Conservation (phyloP, 2,329 filamentous ascomycete species). For the Pseudogymnoascus sp. region DNA sequence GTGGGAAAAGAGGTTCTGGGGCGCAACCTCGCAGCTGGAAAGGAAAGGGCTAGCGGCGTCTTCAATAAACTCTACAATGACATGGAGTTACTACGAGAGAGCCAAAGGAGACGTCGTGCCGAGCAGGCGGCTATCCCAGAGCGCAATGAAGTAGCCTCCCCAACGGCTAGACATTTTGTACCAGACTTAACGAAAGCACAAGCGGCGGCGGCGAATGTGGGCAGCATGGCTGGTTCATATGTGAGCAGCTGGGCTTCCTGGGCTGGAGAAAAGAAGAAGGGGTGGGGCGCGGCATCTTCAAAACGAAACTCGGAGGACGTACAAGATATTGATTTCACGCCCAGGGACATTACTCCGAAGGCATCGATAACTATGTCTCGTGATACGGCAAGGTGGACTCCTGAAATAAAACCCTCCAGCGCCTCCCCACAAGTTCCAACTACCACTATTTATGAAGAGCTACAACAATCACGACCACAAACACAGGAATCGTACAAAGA, state of each 20-base stretch:
- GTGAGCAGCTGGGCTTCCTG: constrained; percentile 64
- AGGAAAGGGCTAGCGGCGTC: constrained; percentile 79
- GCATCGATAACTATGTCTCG: not conserved
- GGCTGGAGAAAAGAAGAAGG: constrained; percentile 70
- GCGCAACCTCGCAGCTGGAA: constrained; percentile 81
- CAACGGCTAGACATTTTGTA: constrained; percentile 21
- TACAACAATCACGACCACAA: constrained; percentile 18
- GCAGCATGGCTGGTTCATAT: constrained; percentile 55
- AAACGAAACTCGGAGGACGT: constrained; percentile 4
- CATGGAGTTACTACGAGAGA: constrained; percentile 74
- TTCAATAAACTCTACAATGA: constrained; percentile 88
- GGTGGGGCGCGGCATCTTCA: constrained; percentile 23
- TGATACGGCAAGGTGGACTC: not conserved
- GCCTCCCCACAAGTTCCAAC: not conserved
- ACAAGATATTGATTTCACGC: not conserved
- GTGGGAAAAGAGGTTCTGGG: constrained; percentile 78
- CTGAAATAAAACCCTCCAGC: not conserved
- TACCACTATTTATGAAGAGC: not conserved
- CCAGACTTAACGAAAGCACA: constrained; percentile 40
- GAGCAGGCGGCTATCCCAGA: constrained; percentile 37
- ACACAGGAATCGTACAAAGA: constrained; percentile 28
- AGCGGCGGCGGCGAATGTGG: constrained; percentile 43
- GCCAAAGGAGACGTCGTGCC: constrained; percentile 60
- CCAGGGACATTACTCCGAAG: constrained; percentile 2
- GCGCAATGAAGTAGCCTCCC: constrained; percentile 20